Conservation (phyloP, 805 yeast genomes). For the Wickerhamiella azyma region DNA sequence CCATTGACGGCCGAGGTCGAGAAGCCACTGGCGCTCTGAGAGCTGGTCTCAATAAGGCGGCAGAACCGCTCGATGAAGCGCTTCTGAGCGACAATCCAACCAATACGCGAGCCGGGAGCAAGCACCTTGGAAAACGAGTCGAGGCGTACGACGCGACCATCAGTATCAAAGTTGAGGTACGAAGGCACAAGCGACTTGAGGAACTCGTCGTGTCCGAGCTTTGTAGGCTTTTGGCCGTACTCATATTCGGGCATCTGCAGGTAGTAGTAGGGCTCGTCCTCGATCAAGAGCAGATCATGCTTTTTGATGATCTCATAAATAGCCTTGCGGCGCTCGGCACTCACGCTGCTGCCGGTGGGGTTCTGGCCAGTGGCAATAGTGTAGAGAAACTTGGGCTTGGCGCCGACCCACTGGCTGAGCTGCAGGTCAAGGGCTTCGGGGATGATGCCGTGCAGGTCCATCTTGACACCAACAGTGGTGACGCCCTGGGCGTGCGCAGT, state of each 20-base stretch:
- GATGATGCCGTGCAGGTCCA: constrained; percentile 66
- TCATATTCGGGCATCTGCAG: constrained; percentile 76
- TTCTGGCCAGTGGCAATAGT: constrained; percentile 94
- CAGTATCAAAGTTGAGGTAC: constrained; percentile 59
- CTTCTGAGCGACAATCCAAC: constrained; percentile 75
- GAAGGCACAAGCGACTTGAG: constrained; percentile 57
- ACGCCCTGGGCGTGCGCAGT: constrained; percentile 63
- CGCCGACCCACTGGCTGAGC: constrained; percentile 53
- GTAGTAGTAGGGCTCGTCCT: constrained; percentile 97
- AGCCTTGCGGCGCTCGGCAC: constrained; percentile 58
- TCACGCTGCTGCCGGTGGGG: constrained; percentile 86
- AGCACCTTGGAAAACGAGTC: constrained; percentile 85
- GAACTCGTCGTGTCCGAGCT: constrained; percentile 48
- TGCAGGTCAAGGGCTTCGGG: constrained; percentile 54
- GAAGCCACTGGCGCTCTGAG: constrained; percentile 73
- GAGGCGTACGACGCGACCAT: constrained; percentile 79
- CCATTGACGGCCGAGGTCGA: constrained; percentile 59
- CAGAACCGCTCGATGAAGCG: constrained; percentile 48
- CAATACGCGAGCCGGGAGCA: constrained; percentile 82
- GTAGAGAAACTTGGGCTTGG: constrained; percentile 76
- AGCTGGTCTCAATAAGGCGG: constrained; percentile 65
- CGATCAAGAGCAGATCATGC: constrained; percentile 75
- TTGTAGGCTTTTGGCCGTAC: constrained; percentile 27
- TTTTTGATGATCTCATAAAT: constrained; percentile 69
- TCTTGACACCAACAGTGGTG: constrained; percentile 53